These are phyloP conservation scores for Exophiala sp. DNA, from an alignment of 2,329 filamentous ascomycete species.

Conservation along the genomic window DNA sequence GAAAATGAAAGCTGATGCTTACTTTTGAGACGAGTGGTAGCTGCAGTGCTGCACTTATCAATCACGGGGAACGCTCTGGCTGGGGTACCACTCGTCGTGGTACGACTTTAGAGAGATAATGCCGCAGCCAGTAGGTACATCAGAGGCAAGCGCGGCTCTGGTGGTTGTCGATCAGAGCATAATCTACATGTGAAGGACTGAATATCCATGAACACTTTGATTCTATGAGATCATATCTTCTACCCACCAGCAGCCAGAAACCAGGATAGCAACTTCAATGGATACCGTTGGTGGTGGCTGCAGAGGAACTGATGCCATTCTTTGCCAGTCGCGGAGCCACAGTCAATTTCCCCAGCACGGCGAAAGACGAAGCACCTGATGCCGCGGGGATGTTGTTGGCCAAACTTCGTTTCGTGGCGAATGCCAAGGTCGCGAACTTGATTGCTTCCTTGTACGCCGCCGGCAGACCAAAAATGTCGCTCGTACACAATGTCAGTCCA, in stretches of 20 bases:
- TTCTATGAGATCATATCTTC: background rate
- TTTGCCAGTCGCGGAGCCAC: slow-evolving; percentile 26
- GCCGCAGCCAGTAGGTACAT: too few relatives aligned
- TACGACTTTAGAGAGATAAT: too few relatives aligned
- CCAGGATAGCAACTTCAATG: background rate
- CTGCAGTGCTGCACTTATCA: too few relatives aligned
- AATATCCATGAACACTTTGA: slow-evolving; percentile 63
- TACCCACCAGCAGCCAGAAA: too few relatives aligned
- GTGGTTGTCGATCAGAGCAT: too few relatives aligned
- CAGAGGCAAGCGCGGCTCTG: too few relatives aligned
- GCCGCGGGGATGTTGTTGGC: slow-evolving; percentile 34
- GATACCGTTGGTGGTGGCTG: too few relatives aligned
- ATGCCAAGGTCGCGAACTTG: slow-evolving; percentile 34
- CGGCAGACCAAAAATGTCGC: slow-evolving; percentile 32
- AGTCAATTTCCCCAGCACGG: slow-evolving; percentile 31
- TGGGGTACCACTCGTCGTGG: too few relatives aligned
- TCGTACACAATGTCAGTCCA: slow-evolving; percentile 24
- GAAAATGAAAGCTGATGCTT: too few relatives aligned
- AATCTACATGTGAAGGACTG: too few relatives aligned
- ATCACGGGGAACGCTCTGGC: too few relatives aligned
- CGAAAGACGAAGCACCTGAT: slow-evolving; percentile 30
- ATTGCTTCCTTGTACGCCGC: slow-evolving; percentile 34
- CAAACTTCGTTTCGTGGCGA: slow-evolving; percentile 27
- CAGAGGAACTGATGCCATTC: slow-evolving; percentile 1
- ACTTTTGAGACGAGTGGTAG: too few relatives aligned